Percentiles rank a stretch among this genome's conserved stretches.
phyloP scores from a whole-genome alignment of 2,329 filamentous ascomycete species.

The Rhinocladiella mackenziei region DNA sequence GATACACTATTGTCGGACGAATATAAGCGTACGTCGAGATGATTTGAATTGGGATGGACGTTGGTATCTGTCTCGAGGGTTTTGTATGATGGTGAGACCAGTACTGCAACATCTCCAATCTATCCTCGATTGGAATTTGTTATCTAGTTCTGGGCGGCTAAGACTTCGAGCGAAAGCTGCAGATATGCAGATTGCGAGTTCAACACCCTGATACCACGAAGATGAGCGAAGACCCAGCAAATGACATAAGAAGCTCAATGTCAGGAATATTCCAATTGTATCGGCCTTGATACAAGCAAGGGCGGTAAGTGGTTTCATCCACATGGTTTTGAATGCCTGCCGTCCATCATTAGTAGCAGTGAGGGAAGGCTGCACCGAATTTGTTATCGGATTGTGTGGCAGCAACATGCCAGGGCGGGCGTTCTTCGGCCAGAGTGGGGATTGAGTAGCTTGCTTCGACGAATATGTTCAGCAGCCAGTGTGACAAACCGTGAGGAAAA shows the following conservation, averaged over 20 bases:
- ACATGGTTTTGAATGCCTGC: slow-evolving; percentile 2
- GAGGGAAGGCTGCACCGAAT: not conserved
- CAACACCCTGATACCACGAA: not conserved
- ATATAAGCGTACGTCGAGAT: slow-evolving; percentile 1
- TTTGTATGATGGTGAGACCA: not conserved
- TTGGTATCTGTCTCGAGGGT: not conserved
- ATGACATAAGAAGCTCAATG: slow-evolving; percentile 4
- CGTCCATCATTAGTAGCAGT: not conserved
- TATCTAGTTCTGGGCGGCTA: not conserved
- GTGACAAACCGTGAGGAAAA: slow-evolving; percentile 7
- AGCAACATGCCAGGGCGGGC: slow-evolving; percentile 2
- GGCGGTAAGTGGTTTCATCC: slow-evolving; percentile 1
- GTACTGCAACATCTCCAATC: slow-evolving; percentile 3
- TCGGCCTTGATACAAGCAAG: slow-evolving; percentile 2
- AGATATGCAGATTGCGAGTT: not conserved
- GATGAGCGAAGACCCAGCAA: slow-evolving; percentile 1
- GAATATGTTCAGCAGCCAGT: slow-evolving; percentile 3
- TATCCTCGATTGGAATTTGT: not conserved
- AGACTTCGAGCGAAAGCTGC: slow-evolving; percentile 1
- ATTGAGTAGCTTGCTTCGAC: not conserved
- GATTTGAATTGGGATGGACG: not conserved
- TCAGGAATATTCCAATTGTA: not conserved
- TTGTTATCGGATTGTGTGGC: slow-evolving; percentile 1
- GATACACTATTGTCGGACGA: not conserved
- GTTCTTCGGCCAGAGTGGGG: slow-evolving; percentile 1